Conservation (phyloP, 192 early-diverging fungal genomes). For the Umbelopsis sp. region DNA sequence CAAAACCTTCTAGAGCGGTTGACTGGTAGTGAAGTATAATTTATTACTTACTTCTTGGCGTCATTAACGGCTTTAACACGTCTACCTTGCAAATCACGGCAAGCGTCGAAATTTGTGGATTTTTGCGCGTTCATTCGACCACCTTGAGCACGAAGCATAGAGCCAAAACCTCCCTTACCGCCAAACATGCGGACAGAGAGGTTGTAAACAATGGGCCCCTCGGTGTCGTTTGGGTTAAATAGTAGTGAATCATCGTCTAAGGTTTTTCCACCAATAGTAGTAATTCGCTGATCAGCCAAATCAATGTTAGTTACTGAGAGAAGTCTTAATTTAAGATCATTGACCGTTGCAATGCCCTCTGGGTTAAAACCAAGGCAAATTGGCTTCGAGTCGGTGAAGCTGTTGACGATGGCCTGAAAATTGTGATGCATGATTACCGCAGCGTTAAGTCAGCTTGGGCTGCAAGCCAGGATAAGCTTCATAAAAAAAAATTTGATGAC, state of each 20-base stretch:
- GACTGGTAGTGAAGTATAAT: slow-evolving; percentile 10
- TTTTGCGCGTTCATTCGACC: slow-evolving; percentile 87
- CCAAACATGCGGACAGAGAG: slow-evolving; percentile 64
- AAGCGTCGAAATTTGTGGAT: slow-evolving; percentile 90
- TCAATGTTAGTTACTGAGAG: slow-evolving; percentile 40
- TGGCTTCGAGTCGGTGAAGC: neutral
- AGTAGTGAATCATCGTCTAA: slow-evolving; percentile 42
- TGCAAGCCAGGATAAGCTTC: neutral
- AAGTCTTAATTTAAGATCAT: slow-evolving; percentile 44
- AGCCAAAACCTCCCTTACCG: slow-evolving; percentile 98
- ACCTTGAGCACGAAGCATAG: slow-evolving; percentile 91
- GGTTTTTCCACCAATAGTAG: slow-evolving; percentile 43
- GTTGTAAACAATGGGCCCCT: slow-evolving; percentile 37
- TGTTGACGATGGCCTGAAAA: slow-evolving; percentile 16
- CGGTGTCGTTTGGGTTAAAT: slow-evolving; percentile 23
- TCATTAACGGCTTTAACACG: slow-evolving; percentile 90
- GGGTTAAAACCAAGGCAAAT: slow-evolving; percentile 13
- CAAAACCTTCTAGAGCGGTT: neutral
- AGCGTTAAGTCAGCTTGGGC: neutral
- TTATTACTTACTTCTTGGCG: slow-evolving; percentile 72
- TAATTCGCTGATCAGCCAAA: slow-evolving; percentile 42
- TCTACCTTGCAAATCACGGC: slow-evolving; percentile 90
- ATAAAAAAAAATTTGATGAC: slow-evolving; percentile 5
- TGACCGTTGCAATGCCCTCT: slow-evolving; percentile 25
- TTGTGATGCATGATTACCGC: slow-evolving; percentile 9